These are phyloP conservation scores for Exophiala bonariae DNA, from an alignment of 2,329 filamentous ascomycete genomes.

Conservation along the genomic window DNA sequence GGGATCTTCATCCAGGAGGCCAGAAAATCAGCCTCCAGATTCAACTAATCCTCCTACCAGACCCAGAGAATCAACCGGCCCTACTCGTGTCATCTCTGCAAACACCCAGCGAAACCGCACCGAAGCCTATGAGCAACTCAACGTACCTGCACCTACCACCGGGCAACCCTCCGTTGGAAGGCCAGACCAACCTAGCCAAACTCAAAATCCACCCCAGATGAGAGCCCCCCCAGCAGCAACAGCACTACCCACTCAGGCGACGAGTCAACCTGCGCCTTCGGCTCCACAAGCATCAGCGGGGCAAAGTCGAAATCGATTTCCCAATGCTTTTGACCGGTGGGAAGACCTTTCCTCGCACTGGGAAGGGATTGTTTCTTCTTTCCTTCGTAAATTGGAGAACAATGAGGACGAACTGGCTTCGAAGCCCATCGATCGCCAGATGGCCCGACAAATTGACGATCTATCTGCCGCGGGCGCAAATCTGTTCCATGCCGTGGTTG, in stretches of 20 bases:
- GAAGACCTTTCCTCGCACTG: conserved; percentile 95
- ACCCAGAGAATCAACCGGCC: conserved; percentile 25
- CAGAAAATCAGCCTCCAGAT: conserved; percentile 19
- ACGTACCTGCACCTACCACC: conserved; percentile 22
- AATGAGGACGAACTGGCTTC: conserved; percentile 82
- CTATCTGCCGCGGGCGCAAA: conserved; percentile 97
- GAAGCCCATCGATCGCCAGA: conserved; percentile 80
- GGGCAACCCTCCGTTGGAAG: conserved; percentile 7
- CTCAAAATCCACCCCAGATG: conserved; percentile 32
- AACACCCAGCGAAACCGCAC: conserved; percentile 26
- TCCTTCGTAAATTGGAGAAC: conserved; percentile 89
- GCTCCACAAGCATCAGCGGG: conserved; percentile 26
- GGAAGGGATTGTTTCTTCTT: conserved; percentile 96
- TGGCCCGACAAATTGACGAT: conserved; percentile 92
- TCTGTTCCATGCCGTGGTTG: conserved; percentile 94
- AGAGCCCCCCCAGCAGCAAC: conserved; percentile 18
- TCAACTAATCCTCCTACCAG: conserved; percentile 18
- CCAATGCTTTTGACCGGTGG: conserved; percentile 97
- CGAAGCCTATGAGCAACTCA: conserved; percentile 28
- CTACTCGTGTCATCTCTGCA: conserved; percentile 19
- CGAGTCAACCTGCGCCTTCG: conserved; percentile 35
- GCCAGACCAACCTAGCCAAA: conserved; percentile 20
- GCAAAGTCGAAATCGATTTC: conserved; percentile 48
- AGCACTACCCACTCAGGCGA: conserved; percentile 18
- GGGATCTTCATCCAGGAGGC: conserved; percentile 14